Evolutionary conservation across 139 green algal species (phyloP), one percentile per base, ranked within the genome.

Genomic region (Closterium sp.): DNA sequence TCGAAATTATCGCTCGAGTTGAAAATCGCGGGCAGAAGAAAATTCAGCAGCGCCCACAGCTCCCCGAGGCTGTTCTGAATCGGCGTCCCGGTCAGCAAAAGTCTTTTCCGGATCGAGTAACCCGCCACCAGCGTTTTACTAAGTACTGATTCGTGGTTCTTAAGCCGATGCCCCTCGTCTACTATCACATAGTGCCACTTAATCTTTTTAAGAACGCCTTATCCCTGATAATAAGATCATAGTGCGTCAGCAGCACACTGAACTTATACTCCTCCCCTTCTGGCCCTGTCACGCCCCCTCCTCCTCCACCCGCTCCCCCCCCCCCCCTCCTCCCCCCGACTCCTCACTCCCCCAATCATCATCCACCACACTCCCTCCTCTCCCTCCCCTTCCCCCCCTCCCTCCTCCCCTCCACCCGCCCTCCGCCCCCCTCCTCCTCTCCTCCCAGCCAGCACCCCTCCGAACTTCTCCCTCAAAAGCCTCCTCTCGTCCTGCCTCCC

Each of bases 1-100:
- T 97, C 84, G 87, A 98, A 99, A 86, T 98, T 96, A 0, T 97
- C 95, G 28, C 73, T 92, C n/a, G 89, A 96, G 93, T 95, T 93
- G 95, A 99, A 99, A 1, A 98, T 91, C 9, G 90, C 84, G 9
- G 98, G 98, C 96, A 99, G 95, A 32, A 99, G 91, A 94, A 99
- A 98, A 91, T 99, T 98, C 86, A 99, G 96, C 94, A 99, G 95
- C 31, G 93, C 89, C 98, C 98, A 99, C 42, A 99, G 97, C 96
- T 99, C 97, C 17, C 95, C 70, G 30, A 98, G 45, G 28, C 90
- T 96, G 95, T 98, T 98, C 94, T 98, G 97, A 17, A 98, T 96
- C 21, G 97, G 97, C 50, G 97, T 98, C 21, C 97, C 97, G 11
- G 96, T 97, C 62, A 98, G 96, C 91, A 97, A 94, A 30, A 97